Evolutionary conservation across 2,329 filamentous ascomycete genomes (phyloP).

Genomic region (Fusarium tjaetaba): DNA sequence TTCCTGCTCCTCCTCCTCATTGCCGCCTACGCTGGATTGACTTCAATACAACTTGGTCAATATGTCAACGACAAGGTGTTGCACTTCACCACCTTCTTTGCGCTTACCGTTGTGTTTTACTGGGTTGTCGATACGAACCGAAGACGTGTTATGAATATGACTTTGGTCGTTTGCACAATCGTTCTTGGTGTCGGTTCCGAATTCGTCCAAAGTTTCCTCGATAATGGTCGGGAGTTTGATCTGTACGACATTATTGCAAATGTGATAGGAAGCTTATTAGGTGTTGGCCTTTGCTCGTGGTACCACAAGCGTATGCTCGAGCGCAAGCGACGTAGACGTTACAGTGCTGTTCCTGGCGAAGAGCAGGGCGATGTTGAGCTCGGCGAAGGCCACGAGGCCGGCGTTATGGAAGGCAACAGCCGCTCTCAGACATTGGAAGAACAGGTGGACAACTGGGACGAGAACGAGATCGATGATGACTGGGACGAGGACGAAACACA

Average conservation of each 20-base stretch:
- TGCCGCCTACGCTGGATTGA: constrained; percentile 83
- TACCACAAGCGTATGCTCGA: constrained; percentile 98
- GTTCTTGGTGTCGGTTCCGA: constrained; percentile 78
- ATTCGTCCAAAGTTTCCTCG: constrained; percentile 78
- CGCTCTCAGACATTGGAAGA: constrained; percentile 69
- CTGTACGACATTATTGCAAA: constrained; percentile 90
- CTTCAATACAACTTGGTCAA: constrained; percentile 64
- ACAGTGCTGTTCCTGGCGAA: constrained; percentile 74
- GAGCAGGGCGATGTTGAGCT: constrained; percentile 79
- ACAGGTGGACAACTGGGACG: constrained; percentile 93
- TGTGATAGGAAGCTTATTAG: constrained; percentile 78
- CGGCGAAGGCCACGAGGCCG: constrained; percentile 75
- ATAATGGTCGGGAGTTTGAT: constrained; percentile 77
- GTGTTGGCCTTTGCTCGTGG: constrained; percentile 80
- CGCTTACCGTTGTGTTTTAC: constrained; percentile 89
- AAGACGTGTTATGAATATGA: constrained; percentile 84
- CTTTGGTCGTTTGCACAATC: constrained; percentile 81
- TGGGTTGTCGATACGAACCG: constrained; percentile 95
- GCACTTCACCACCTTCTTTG: constrained; percentile 88
- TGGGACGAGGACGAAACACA: constrained; percentile 65
- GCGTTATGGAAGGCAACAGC: constrained; percentile 59
- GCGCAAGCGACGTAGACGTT: constrained; percentile 77
- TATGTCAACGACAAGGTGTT: constrained; percentile 89
- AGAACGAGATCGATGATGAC: constrained; percentile 72
- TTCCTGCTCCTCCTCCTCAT: constrained; percentile 77